Evolutionary conservation across 768 basidiomycete genomes (phyloP).

Genomic region (Trametes punicea): DNA sequence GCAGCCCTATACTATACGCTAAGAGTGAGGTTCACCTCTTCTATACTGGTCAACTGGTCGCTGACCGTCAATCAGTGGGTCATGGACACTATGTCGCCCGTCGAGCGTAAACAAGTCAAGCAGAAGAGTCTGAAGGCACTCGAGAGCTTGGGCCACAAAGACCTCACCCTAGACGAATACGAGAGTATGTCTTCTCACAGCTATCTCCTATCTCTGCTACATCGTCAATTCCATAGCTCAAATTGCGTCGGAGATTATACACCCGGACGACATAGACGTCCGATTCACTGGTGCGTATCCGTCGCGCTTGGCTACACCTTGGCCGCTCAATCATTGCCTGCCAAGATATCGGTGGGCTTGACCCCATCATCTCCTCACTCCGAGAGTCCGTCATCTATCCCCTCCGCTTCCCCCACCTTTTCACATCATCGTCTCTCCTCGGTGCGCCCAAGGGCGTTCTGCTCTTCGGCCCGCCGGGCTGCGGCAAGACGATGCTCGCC

Average conservation of each 20-base stretch:
- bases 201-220: not conserved
- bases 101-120: conserved; percentile 57
- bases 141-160: conserved; percentile 65
- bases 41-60: not conserved
- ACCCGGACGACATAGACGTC: conserved; percentile 83
- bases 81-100: conserved; percentile 46
- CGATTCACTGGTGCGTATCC: conserved; percentile 60
- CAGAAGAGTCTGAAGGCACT: conserved; percentile 69
- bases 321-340: conserved; percentile 1
- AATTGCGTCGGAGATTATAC: conserved; percentile 90
- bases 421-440: conserved; percentile 78
- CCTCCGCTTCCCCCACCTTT: conserved; percentile 85
- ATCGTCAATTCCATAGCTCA: conserved; percentile 45
- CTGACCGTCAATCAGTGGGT: conserved; percentile 51
- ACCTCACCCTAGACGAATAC: conserved; percentile 84
- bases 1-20: conserved; percentile 77
- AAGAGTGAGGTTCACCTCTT: conserved; percentile 42
- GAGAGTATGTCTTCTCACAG: conserved; percentile 58
- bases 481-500: conserved; percentile 99
- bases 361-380: conserved; percentile 83
- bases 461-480: conserved; percentile 94
- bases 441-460: conserved; percentile 94
- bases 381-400: conserved; percentile 97
- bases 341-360: conserved; percentile 88
- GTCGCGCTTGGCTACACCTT: not conserved